These are phyloP conservation scores for Sporodiniella umbellata DNA, from an alignment of 371 early-diverging fungal genomes.

Conservation along the genomic window DNA sequence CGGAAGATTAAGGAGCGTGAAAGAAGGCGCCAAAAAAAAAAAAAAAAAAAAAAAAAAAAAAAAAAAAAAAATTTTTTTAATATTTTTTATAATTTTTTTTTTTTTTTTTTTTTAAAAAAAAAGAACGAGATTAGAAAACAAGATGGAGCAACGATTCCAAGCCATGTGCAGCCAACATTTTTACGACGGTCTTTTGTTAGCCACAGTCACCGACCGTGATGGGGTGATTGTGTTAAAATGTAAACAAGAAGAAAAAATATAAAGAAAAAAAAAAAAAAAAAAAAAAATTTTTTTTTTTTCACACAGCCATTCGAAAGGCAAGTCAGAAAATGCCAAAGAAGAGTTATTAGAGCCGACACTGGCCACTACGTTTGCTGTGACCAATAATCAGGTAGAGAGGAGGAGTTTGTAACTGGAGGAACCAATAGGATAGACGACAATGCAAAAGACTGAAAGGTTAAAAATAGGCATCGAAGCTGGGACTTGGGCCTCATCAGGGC, in stretches of 20 bases:
- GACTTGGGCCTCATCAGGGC: constrained; percentile 57
- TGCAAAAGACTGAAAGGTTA: constrained; percentile 5
- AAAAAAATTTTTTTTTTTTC: background rate
- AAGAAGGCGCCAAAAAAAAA: background rate
- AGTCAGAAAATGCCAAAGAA: constrained; percentile 28
- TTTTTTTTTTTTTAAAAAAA: background rate
- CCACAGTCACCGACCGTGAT: constrained; percentile 61
- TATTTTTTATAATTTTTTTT: background rate
- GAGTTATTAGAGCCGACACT: constrained; percentile 29
- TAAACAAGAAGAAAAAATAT: constrained; percentile 15
- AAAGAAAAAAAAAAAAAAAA: too few species aligned
- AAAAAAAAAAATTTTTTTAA: too few species aligned
- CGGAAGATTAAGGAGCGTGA: background rate
- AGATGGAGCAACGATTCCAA: constrained; percentile 24
- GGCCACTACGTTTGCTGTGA: constrained; percentile 37
- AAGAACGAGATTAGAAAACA: background rate
- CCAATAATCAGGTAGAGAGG: constrained; percentile 46
- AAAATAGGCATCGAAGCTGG: constrained; percentile 61
- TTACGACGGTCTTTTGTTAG: constrained; percentile 51
- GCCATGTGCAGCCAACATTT: constrained; percentile 27
- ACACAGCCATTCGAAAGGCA: too few species aligned
- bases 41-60: background rate
- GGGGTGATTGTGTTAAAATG: constrained; percentile 60
- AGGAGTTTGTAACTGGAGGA: background rate
- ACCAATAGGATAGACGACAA: constrained; percentile 1